Percentiles rank a stretch among this genome's conserved stretches.
Evolutionary conservation across 495 filamentous ascomycete genomes (phyloP).

Genomic region (Astrocystis sublimbata): DNA sequence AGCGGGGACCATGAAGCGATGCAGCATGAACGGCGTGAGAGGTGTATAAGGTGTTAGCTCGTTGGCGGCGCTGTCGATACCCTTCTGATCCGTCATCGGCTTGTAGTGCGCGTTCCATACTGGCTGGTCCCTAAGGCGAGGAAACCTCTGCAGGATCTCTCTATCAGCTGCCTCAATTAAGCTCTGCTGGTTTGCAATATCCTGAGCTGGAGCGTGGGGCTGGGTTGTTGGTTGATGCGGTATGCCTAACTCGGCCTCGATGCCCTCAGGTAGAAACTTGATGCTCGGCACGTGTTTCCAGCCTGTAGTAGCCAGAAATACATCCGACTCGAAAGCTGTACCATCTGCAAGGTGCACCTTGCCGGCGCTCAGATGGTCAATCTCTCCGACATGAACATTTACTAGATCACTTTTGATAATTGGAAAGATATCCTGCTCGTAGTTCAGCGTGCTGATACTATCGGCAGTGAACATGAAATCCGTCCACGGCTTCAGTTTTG

Average conservation of each 20-base stretch:
- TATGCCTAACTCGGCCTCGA: slow-evolving; percentile 46
- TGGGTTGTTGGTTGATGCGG: slow-evolving; percentile 34
- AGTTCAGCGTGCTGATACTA: slow-evolving; percentile 69
- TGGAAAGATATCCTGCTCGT: slow-evolving; percentile 65
- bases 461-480: slow-evolving; percentile 63
- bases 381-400: slow-evolving; percentile 61
- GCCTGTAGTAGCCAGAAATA: slow-evolving; percentile 67
- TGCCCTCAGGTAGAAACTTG: slow-evolving; percentile 61
- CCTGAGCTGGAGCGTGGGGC: slow-evolving; percentile 22
- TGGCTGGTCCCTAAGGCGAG: slow-evolving; percentile 54
- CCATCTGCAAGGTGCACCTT: slow-evolving; percentile 60
- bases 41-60: slow-evolving; percentile 42
- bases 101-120: slow-evolving; percentile 43
- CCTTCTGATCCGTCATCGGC: slow-evolving; percentile 40
- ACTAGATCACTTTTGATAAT: slow-evolving; percentile 59
- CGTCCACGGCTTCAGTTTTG: slow-evolving; percentile 66
- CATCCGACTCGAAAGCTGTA: slow-evolving; percentile 56
- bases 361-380: slow-evolving; percentile 52
- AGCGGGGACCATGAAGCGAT: slow-evolving; percentile 71
- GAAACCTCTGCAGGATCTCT: slow-evolving; percentile 67
- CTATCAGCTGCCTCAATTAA: slow-evolving; percentile 53
- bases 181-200: slow-evolving; percentile 31
- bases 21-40: slow-evolving; percentile 50
- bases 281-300: slow-evolving; percentile 66
- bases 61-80: slow-evolving; percentile 24